Evolutionary conservation across 2,329 filamentous ascomycete species (phyloP).

Genomic region (Gaeumannomyces sp.): DNA sequence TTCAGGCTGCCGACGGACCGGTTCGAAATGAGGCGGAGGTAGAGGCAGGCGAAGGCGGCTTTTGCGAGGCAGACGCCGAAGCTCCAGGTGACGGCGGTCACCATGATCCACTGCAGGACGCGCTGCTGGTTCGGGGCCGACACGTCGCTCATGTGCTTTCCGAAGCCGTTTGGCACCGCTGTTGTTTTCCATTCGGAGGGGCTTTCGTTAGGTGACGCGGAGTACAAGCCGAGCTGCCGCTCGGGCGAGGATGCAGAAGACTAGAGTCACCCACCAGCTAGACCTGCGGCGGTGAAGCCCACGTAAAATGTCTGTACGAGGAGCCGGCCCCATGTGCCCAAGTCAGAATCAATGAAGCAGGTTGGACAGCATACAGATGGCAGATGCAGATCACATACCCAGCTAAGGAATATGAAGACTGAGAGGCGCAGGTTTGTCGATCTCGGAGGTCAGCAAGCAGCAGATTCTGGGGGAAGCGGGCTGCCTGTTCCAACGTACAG

Average conservation of each 20-base stretch:
- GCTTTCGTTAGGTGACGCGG: background rate
- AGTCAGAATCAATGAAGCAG: too few species aligned
- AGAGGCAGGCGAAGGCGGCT: constrained; percentile 13
- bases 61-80: constrained; percentile 10
- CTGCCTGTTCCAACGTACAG: background rate
- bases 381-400: background rate
- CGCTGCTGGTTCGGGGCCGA: background rate
- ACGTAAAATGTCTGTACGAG: background rate
- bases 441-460: background rate
- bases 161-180: background rate
- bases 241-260: too few species aligned
- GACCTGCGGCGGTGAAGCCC: background rate
- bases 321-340: too few species aligned
- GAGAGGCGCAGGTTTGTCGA: background rate
- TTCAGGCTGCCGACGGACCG: constrained; percentile 9
- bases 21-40: constrained; percentile 13
- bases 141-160: background rate
- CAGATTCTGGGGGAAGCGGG: background rate
- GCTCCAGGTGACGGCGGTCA: constrained; percentile 10
- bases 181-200: background rate
- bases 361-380: too few species aligned
- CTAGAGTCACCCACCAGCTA: background rate
- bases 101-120: constrained; percentile 4
- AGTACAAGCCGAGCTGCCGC: too few species aligned
- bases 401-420: constrained; percentile 8